Base-by-base conservation (phyloP, 1,284 basidiomycete species). In the Termitomyces sp. region DNA sequence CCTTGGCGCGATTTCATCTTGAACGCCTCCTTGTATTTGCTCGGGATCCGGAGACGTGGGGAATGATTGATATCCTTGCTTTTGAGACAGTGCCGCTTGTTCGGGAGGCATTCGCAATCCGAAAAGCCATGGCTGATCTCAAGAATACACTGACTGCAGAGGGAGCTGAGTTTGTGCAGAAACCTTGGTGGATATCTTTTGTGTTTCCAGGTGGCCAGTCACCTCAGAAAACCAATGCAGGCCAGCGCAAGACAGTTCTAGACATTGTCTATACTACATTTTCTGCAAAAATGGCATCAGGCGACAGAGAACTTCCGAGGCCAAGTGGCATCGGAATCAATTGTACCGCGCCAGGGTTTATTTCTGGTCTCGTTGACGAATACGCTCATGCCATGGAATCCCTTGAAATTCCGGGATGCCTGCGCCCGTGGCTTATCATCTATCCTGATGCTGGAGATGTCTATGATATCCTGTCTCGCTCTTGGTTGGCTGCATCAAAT, bases 61-160 rank as follows among this genome's bases (percentile, higher is more conserved):
- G 66, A 26, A 65, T 65, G 8, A 70, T 93, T 52, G 82, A 86
- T 53, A 78, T 77, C 58, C 64, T 93, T 47, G 88, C 87, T 7
- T 92, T 93, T 65, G 91, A 93, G 74, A 93, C 90, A 0, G 72
- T 92, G 3, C 89, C 91, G 0, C 72, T 90, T 0, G 65, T 80
- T 12, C 70, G 82, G 24, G 91, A 94, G 68, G 74, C 87, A 4
- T 68, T 65, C 9, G 88, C 84, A 1, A 84, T 93, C 54, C 73
- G 88, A 43, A 69, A 70, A 13, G 88, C 89, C 0, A 79, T 92
- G 69, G 64, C 58, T 7, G 55, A 58, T 12, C 64, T 83, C 5
- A 47, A 68, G 42, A 59, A 62, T 10, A 65, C 69, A 48, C 50
- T 72, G 21, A 58, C 48, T 10, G 33, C 44, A 42, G 41, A 50